A percentile compares a stretch with the other conserved stretches of the same genome.
Evolutionary conservation across 306 rosid genomes (phyloP).

Genomic region (Pterocarpus santalinus): DNA sequence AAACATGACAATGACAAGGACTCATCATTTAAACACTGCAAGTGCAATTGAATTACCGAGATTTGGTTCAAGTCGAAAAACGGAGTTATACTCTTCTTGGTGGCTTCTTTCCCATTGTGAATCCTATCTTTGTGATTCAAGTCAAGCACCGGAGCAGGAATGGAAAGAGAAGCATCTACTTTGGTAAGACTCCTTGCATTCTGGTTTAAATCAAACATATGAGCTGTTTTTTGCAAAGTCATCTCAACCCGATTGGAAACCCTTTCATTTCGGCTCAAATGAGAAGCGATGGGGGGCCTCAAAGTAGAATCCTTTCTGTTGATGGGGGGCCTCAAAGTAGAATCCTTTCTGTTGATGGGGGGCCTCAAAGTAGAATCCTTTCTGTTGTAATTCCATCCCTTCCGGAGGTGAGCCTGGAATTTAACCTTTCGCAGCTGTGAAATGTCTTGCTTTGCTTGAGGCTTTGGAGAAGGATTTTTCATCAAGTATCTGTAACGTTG

Average conservation of each 20-base stretch:
- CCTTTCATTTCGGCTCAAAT: constrained; percentile 58
- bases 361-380: constrained; percentile 52
- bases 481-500: constrained; percentile 64
- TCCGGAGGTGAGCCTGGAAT: constrained; percentile 46
- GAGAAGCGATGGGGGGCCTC: constrained; percentile 41
- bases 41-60: constrained; percentile 57
- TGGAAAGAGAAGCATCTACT: constrained; percentile 55
- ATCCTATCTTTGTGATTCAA: constrained; percentile 62
- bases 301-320: constrained; percentile 52
- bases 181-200: constrained; percentile 52
- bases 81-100: constrained; percentile 56
- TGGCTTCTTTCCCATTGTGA: constrained; percentile 59
- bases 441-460: constrained; percentile 39
- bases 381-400: constrained; percentile 54
- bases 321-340: too few species aligned
- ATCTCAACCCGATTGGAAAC: constrained; percentile 45
- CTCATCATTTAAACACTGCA: constrained; percentile 4
- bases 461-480: constrained; percentile 45
- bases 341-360: constrained; percentile 55
- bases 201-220: constrained; percentile 68
- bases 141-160: constrained; percentile 52
- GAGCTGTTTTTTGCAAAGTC: constrained; percentile 48
- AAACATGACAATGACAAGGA: background rate
- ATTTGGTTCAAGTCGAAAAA: constrained; percentile 84
- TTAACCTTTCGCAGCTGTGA: constrained; percentile 51